Conservation (phyloP, 2,329 filamentous ascomycete species). For the Fusarium verticillioides region DNA sequence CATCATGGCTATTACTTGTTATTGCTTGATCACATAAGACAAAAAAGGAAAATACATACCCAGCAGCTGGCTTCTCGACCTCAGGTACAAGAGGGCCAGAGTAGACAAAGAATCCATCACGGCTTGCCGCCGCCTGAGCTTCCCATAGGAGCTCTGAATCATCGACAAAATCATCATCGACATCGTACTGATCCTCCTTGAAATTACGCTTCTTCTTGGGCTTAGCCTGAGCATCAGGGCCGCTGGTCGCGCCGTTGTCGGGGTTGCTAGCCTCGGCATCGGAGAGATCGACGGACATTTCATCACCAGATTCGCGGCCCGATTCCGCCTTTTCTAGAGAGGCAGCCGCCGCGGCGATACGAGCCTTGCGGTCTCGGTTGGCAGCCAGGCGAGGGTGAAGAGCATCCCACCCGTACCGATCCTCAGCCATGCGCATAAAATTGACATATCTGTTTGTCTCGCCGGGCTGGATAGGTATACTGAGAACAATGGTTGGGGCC, state of each 20-base stretch:
- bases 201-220: constrained; percentile 84
- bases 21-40: constrained; percentile 43
- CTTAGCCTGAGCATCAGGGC: constrained; percentile 70
- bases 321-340: constrained; percentile 82
- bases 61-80: constrained; percentile 75
- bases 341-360: constrained; percentile 88
- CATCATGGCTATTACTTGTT: constrained; percentile 70
- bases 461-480: constrained; percentile 78
- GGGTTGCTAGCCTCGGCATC: constrained; percentile 84
- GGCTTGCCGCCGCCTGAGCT: constrained; percentile 90
- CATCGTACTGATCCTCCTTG: constrained; percentile 85
- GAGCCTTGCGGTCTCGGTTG: constrained; percentile 85
- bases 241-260: constrained; percentile 77
- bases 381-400: constrained; percentile 91
- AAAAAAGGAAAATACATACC: constrained; percentile 54
- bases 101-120: constrained; percentile 98
- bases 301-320: constrained; percentile 76
- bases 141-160: constrained; percentile 97
- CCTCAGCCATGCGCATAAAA: constrained; percentile 92
- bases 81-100: constrained; percentile 90
- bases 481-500: constrained; percentile 83
- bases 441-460: constrained; percentile 93
- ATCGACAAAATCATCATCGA: constrained; percentile 86
- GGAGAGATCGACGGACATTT: constrained; percentile 84
- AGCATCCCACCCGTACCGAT: constrained; percentile 93